A percentile compares a stretch with the other conserved stretches of the same genome.
Conservation (phyloP, 176 grass and related monocot genomes). For the Triticum turgidum region DNA sequence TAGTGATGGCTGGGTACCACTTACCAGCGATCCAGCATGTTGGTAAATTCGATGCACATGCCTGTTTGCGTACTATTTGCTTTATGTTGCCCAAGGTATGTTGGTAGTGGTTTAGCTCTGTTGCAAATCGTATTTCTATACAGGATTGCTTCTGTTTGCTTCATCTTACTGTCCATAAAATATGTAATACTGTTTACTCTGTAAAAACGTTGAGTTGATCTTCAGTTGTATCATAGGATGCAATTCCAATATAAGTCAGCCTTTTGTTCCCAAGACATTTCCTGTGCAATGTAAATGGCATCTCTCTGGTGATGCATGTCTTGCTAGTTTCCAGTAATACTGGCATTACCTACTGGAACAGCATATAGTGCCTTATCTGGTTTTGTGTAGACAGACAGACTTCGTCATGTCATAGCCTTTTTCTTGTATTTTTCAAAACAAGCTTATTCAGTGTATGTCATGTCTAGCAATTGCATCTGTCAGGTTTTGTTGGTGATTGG, state of each 20-base stretch:
- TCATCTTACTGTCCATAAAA: constrained; percentile 42
- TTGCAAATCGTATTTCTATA: constrained; percentile 43
- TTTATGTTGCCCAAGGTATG: constrained; percentile 30
- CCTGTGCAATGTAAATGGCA: background rate
- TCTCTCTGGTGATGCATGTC: background rate
- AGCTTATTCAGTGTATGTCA: background rate
- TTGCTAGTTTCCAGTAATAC: background rate
- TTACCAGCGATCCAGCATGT: background rate
- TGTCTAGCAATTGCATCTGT: background rate
- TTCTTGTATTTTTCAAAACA: background rate
- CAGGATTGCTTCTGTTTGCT: constrained; percentile 27
- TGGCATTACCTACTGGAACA: background rate
- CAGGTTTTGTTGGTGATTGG: background rate
- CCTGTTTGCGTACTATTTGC: constrained; percentile 2
- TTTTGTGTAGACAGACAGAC: background rate
- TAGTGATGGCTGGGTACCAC: background rate
- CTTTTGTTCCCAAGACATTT: constrained; percentile 6
- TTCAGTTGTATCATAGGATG: constrained; percentile 32
- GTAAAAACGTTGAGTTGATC: constrained; percentile 3
- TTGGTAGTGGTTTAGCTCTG: constrained; percentile 2
- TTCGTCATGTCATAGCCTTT: background rate
- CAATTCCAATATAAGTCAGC: constrained; percentile 21
- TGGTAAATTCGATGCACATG: constrained; percentile 21
- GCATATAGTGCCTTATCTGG: background rate
- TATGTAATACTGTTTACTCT: constrained; percentile 24